A percentile compares a stretch with the other conserved stretches of the same genome.
Conservation (phyloP, 176 grass and related monocot species). For the Triticum dicoccoides region DNA sequence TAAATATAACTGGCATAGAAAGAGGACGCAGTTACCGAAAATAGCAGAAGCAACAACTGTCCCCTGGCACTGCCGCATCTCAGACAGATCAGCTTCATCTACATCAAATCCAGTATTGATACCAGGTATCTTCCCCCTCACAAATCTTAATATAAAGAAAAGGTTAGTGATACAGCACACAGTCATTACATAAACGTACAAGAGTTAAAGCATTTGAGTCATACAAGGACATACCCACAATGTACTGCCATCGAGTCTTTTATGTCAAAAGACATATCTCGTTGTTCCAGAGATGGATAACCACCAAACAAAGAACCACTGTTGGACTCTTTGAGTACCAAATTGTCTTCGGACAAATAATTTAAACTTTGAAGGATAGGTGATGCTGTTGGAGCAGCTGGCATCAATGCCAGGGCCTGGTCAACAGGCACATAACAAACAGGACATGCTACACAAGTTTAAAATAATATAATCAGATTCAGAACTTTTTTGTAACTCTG, state of each 20-base stretch:
- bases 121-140: conserved; percentile 82
- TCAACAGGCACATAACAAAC: conserved; percentile 94
- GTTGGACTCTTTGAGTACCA: conserved; percentile 54
- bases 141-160: conserved; percentile 61
- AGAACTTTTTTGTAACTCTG: not conserved
- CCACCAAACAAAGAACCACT: conserved; percentile 86
- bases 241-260: conserved; percentile 78
- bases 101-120: conserved; percentile 85
- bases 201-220: conserved; percentile 31
- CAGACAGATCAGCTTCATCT: conserved; percentile 80
- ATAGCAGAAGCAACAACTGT: conserved; percentile 92
- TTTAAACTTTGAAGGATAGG: conserved; percentile 71
- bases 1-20: conserved; percentile 14
- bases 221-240: conserved; percentile 75
- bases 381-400: conserved; percentile 53
- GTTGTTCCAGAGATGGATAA: conserved; percentile 74
- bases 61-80: conserved; percentile 75
- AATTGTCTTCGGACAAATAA: conserved; percentile 69
- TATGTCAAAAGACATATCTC: conserved; percentile 79
- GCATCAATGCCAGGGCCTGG: conserved; percentile 63
- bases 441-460: conserved; percentile 69
- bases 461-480: conserved; percentile 40
- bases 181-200: not conserved
- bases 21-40: conserved; percentile 65
- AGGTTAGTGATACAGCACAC: conserved; percentile 23